Evolutionary conservation across 2,329 filamentous ascomycete species (phyloP).

Genomic region (Aspergillus sp.): DNA sequence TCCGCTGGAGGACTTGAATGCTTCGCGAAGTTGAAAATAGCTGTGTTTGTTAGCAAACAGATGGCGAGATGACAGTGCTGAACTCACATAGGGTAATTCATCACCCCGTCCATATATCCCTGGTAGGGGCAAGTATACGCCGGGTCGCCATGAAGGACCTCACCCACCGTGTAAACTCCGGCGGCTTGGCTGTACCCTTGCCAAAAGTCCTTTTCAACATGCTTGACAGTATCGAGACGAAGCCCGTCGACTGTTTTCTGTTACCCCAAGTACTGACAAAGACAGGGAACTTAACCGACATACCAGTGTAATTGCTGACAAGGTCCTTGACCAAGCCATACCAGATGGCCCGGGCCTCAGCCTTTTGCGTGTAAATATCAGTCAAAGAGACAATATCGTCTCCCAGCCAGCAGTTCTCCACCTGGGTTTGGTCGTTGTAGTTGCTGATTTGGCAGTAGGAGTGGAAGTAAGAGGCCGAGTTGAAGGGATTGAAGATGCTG

Average conservation of each 20-base stretch:
- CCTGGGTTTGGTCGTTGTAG: slow-evolving; percentile 50
- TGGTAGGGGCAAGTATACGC: slow-evolving; percentile 46
- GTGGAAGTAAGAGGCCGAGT: slow-evolving; percentile 60
- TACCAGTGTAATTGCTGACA: slow-evolving; percentile 60
- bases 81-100: slow-evolving; percentile 46
- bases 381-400: slow-evolving; percentile 57
- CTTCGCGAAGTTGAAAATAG: slow-evolving; percentile 34
- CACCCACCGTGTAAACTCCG: slow-evolving; percentile 49
- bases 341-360: slow-evolving; percentile 50
- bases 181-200: slow-evolving; percentile 38
- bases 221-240: slow-evolving; percentile 51
- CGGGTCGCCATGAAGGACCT: slow-evolving; percentile 43
- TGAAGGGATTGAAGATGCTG: slow-evolving; percentile 51
- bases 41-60: slow-evolving; percentile 10
- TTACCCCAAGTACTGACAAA: not conserved
- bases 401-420: slow-evolving; percentile 54
- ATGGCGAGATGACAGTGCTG: too few species aligned
- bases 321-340: slow-evolving; percentile 59
- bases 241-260: slow-evolving; percentile 46
- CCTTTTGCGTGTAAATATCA: slow-evolving; percentile 58
- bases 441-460: slow-evolving; percentile 53
- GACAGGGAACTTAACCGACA: slow-evolving; percentile 21
- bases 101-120: slow-evolving; percentile 43
- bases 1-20: slow-evolving; percentile 32
- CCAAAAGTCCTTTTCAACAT: slow-evolving; percentile 49